These are phyloP conservation scores for Wallemia mellicola DNA, from an alignment of 1,284 basidiomycete species.

Conservation along the genomic window DNA sequence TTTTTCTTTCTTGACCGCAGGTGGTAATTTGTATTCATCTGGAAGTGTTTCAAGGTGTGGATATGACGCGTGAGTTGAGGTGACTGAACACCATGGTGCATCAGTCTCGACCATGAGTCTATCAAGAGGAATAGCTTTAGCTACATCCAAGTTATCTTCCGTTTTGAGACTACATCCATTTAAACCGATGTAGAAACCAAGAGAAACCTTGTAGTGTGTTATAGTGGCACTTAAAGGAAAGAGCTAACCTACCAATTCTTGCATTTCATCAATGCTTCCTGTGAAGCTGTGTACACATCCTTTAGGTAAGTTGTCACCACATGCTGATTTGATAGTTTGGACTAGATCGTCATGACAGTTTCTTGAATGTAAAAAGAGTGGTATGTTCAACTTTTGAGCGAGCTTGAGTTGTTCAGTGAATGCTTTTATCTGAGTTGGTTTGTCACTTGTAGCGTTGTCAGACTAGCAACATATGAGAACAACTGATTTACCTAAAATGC, in stretches of 20 bases:
- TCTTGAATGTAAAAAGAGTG: slow-evolving; percentile 59
- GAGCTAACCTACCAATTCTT: slow-evolving; percentile 28
- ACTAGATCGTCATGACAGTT: slow-evolving; percentile 44
- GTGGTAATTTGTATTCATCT: slow-evolving; percentile 21
- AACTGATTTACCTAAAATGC: slow-evolving; percentile 27
- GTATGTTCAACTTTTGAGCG: slow-evolving; percentile 39
- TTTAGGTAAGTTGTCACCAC: slow-evolving; percentile 18
- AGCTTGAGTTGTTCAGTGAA: slow-evolving; percentile 42
- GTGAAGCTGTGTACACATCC: slow-evolving; percentile 74
- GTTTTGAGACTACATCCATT: slow-evolving; percentile 70
- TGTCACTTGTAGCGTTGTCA: not conserved
- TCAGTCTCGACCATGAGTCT: slow-evolving; percentile 47
- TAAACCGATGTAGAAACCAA: slow-evolving; percentile 44
- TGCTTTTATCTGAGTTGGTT: slow-evolving; percentile 30
- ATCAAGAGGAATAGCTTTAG: slow-evolving; percentile 30
- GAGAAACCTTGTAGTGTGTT: slow-evolving; percentile 22
- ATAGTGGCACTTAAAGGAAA: slow-evolving; percentile 1
- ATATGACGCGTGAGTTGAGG: slow-evolving; percentile 41
- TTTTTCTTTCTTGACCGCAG: slow-evolving; percentile 32
- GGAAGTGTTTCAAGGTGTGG: slow-evolving; percentile 24
- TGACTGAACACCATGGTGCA: slow-evolving; percentile 56
- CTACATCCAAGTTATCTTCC: slow-evolving; percentile 31
- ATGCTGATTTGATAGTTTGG: slow-evolving; percentile 22
- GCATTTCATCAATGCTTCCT: slow-evolving; percentile 32
- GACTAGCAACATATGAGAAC: not conserved